A percentile compares a stretch with the other conserved stretches of the same genome.
phyloP scores from a whole-genome alignment of 805 yeast species.

The Novakomyces olei region DNA sequence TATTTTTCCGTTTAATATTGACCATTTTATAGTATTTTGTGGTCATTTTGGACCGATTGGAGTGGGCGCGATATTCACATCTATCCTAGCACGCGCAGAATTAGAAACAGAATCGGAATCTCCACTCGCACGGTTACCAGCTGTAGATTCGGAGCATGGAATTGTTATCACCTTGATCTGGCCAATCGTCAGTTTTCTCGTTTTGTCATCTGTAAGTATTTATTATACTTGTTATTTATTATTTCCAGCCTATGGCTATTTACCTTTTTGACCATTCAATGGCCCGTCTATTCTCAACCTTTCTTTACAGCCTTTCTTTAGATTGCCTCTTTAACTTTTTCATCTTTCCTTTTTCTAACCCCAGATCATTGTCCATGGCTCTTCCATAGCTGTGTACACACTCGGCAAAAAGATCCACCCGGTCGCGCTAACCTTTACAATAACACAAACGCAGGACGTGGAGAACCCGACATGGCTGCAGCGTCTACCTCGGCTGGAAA shows the following conservation, averaged over 20 bases:
- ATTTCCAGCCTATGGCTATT: too few relatives aligned
- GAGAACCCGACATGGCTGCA: constrained; percentile 63
- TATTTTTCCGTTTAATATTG: too few relatives aligned
- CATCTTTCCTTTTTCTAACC: too few relatives aligned
- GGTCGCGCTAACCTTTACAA: constrained; percentile 79
- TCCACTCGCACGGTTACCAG: constrained; percentile 29
- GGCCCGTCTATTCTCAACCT: too few relatives aligned
- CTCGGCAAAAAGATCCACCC: constrained; percentile 74
- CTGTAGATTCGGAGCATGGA: constrained; percentile 21
- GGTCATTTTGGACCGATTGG: constrained; percentile 96
- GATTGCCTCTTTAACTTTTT: too few relatives aligned
- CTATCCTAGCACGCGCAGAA: constrained; percentile 53
- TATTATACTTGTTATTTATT: too few relatives aligned
- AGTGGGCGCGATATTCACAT: constrained; percentile 77
- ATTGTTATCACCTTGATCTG: constrained; percentile 43
- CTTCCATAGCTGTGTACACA: constrained; percentile 59
- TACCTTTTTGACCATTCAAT: too few relatives aligned
- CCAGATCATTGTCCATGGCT: constrained; percentile 84
- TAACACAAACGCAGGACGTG: too few relatives aligned
- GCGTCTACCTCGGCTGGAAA: constrained; percentile 29
- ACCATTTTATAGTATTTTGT: too few relatives aligned
- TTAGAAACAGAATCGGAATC: constrained; percentile 38
- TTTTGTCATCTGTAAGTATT: constrained; percentile 58
- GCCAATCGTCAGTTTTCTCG: constrained; percentile 67
- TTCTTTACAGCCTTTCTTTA: too few relatives aligned